Percentiles rank a stretch among this genome's conserved stretches.
phyloP scores from a whole-genome alignment of 2,329 filamentous ascomycete genomes.

The Xylariaceae sp. region DNA sequence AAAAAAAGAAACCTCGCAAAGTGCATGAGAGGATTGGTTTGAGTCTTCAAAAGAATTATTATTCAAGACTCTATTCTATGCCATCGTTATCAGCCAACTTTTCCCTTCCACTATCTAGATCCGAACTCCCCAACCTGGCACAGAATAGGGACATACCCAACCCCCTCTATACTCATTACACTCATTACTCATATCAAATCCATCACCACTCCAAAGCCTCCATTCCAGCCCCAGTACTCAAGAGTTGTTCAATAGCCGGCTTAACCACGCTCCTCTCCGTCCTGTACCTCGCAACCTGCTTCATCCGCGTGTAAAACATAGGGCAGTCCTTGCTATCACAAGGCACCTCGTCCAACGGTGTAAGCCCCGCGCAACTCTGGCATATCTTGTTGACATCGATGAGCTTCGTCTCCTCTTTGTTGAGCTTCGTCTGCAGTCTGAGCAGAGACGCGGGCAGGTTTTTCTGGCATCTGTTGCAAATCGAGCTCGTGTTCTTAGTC shows the following conservation, averaged over 20 bases:
- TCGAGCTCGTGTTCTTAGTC: conserved; percentile 34
- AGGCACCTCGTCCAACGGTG: conserved; percentile 70
- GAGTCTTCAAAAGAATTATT: too few species aligned
- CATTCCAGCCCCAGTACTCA: conserved; percentile 9
- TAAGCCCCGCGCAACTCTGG: conserved; percentile 70
- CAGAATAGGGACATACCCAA: too few species aligned
- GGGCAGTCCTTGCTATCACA: conserved; percentile 93
- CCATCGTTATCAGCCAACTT: too few species aligned
- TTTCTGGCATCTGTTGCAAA: conserved; percentile 57
- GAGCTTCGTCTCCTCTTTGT: conserved; percentile 59
- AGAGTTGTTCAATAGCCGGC: conserved; percentile 33
- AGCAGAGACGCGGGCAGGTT: conserved; percentile 59
- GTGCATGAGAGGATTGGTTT: too few species aligned
- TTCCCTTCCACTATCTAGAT: too few species aligned
- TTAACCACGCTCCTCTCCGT: conserved; percentile 37
- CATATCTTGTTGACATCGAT: conserved; percentile 68
- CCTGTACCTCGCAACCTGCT: conserved; percentile 50
- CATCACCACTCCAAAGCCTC: too few species aligned
- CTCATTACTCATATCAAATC: too few species aligned
- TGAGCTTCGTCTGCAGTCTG: conserved; percentile 58
- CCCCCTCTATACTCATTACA: too few species aligned
- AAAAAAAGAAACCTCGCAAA: too few species aligned
- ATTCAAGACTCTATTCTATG: too few species aligned
- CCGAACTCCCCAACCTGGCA: too few species aligned
- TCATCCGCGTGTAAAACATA: conserved; percentile 77